Evolutionary conservation across 306 rosid genomes (phyloP), one percentile per base, ranked within the genome.

Genomic region (Trichosanthes cucumerina): DNA sequence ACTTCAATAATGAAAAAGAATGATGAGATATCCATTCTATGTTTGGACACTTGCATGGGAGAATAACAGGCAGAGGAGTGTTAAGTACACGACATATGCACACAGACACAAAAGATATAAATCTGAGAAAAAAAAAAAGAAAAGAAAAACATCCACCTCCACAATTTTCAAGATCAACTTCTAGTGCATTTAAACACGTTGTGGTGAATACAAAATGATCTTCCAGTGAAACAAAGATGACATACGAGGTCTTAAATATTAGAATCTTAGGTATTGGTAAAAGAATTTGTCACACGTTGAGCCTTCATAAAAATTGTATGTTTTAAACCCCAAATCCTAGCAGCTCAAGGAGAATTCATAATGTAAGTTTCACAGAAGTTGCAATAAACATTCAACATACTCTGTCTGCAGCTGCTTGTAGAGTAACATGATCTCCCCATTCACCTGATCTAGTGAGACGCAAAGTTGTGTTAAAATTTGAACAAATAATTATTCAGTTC

Each of bases 371-470:
- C 63, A 33, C 43, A 50, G 78, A 58, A 26, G 43, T 47, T 47
- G 49, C 9, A 57, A 65, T 16, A 52, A 58, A 71, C 56, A 77
- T 76, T 72, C 59, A 79, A 86, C 96, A 79, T 84, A 96, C 99
- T 82, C 85, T 88, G 85, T 96, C 99, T 9, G 99, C 98, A 43
- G 97, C 98, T 26, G 99, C 99, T 82, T 96, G 99, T 39, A 96
- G 85, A 36, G 98, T 92, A 82, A 96, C 74, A 88, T 96, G 99
- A 89, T 96, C 99, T 85, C 99, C 99, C 99, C 99, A 96, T 81
- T 96, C 99, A 68, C 98, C 99, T 54, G 93, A 75, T 88, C 99
- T 96, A 87, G 86, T 69, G 80, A 47, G 75, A 86, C 71, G 75
- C 65, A 78, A 84, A 21, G 3, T 65, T 7, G 82, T 50, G 66